Percentiles rank a stretch among this genome's conserved stretches.
Evolutionary conservation across 1,284 basidiomycete species (phyloP).

Genomic region (Pascua sp.): DNA sequence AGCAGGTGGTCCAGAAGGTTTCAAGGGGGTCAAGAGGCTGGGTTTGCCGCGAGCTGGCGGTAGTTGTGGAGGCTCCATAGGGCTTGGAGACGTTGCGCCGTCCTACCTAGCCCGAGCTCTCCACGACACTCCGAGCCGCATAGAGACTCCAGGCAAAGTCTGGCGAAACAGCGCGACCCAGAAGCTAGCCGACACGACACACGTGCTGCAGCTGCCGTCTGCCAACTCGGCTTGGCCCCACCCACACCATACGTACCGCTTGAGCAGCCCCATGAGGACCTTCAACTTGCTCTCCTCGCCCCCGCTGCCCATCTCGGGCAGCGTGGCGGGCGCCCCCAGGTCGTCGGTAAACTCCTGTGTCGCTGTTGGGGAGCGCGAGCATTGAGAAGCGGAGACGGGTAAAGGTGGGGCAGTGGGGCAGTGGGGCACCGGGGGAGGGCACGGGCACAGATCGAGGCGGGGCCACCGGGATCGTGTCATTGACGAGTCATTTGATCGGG

Average conservation of each 20-base stretch:
- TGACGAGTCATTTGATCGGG: too few species aligned
- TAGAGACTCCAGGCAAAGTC: too few species aligned
- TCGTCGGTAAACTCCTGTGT: constrained; percentile 44
- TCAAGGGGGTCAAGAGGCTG: background rate
- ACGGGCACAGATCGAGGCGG: background rate
- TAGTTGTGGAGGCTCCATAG: background rate
- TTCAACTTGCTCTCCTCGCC: constrained; percentile 85
- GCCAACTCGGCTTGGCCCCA: background rate
- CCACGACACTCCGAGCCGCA: background rate
- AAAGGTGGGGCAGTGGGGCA: background rate
- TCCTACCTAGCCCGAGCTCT: background rate
- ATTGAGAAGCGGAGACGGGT: background rate
- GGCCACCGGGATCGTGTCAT: too few species aligned
- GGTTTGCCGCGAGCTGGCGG: background rate
- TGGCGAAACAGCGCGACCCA: background rate
- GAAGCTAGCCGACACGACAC: too few species aligned
- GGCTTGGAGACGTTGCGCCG: background rate
- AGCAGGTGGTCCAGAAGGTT: background rate
- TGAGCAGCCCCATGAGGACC: constrained; percentile 82
- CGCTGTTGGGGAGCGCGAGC: constrained; percentile 14
- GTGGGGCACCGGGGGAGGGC: background rate
- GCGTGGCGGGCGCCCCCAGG: constrained; percentile 54
- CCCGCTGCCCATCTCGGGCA: constrained; percentile 68
- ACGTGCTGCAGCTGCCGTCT: background rate
- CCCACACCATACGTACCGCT: constrained; percentile 62